Evolutionary conservation across 371 early-diverging fungal species (phyloP).

Genomic region (Capillidium heterosporum): DNA sequence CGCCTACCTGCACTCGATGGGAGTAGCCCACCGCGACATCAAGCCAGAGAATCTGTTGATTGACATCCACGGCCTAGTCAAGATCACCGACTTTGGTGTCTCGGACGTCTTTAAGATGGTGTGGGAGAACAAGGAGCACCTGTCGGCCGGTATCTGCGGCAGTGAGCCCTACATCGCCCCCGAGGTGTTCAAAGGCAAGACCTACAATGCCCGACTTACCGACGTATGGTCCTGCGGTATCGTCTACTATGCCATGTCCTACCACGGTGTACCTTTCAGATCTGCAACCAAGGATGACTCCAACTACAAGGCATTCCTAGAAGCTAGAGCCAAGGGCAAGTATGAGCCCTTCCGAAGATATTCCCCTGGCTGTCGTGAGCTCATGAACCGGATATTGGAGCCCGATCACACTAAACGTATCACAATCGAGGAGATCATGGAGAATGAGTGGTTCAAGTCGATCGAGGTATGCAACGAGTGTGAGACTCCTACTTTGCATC

Average conservation of each 20-base stretch:
- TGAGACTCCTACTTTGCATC: neutral
- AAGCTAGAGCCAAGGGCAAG: conserved; percentile 19
- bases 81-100: conserved; percentile 96
- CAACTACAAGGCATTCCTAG: conserved; percentile 33
- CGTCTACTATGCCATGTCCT: conserved; percentile 62
- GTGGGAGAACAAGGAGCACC: conserved; percentile 45
- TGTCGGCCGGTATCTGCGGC: conserved; percentile 64
- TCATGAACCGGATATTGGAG: conserved; percentile 60
- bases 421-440: conserved; percentile 30
- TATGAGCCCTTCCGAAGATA: conserved; percentile 42
- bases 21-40: conserved; percentile 83
- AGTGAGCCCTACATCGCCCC: conserved; percentile 85
- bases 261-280: conserved; percentile 55
- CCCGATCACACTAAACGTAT: conserved; percentile 52
- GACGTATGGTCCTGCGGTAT: conserved; percentile 78
- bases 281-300: conserved; percentile 43
- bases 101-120: conserved; percentile 75
- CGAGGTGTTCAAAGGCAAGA: conserved; percentile 42
- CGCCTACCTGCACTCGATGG: conserved; percentile 75
- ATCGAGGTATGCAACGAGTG: conserved; percentile 22
- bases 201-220: conserved; percentile 60
- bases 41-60: conserved; percentile 88
- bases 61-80: conserved; percentile 59
- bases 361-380: conserved; percentile 22
- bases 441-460: conserved; percentile 49